Evolutionary conservation across 2,329 filamentous ascomycete species (phyloP).

Genomic region (Trichoderma sp.): DNA sequence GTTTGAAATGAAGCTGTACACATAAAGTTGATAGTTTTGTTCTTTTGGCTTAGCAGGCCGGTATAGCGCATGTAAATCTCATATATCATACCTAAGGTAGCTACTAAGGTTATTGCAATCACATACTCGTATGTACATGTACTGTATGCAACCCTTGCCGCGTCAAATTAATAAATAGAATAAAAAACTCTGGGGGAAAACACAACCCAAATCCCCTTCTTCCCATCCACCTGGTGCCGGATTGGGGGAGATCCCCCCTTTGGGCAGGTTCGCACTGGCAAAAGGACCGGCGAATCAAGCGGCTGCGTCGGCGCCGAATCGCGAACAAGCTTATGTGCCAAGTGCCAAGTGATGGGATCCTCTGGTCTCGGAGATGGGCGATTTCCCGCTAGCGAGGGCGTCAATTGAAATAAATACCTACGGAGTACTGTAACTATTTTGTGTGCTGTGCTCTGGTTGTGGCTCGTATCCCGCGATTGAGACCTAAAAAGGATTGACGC

Average conservation of each 20-base stretch:
- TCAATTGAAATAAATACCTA: neutral
- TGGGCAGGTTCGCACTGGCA: neutral
- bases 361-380: neutral
- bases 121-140: neutral
- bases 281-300: slow-evolving; percentile 13
- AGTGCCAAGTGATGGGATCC: neutral
- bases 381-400: slow-evolving; percentile 4
- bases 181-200: neutral
- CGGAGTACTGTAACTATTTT: neutral
- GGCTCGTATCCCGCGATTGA: neutral
- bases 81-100: neutral
- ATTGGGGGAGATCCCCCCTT: neutral
- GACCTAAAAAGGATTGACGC: neutral
- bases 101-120: neutral
- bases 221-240: neutral
- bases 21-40: neutral
- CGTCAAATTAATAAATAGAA: neutral
- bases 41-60: neutral
- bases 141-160: neutral
- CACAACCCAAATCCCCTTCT: neutral
- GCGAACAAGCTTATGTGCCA: neutral
- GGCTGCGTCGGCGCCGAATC: slow-evolving; percentile 1
- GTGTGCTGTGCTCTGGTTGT: too few relatives aligned
- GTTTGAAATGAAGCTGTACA: neutral
- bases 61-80: neutral